phyloP scores from a whole-genome alignment of 129 eudicot species.

The Heracleum sosnowskyi region DNA sequence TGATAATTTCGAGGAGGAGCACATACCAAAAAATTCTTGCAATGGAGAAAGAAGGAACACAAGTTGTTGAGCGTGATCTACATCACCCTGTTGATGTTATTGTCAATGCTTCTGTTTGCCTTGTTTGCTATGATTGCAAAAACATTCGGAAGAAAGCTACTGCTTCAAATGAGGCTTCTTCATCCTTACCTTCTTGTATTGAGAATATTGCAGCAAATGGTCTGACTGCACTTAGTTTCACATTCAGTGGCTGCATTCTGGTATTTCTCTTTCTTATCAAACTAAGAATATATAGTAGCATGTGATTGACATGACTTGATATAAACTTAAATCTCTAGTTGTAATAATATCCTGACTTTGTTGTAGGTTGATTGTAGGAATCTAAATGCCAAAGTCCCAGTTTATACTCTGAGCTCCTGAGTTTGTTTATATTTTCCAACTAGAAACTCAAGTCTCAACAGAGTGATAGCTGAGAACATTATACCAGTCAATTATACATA shows the following conservation, averaged over 20 bases:
- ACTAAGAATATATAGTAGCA: neutral
- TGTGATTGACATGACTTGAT: neutral
- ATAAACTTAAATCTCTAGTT: neutral
- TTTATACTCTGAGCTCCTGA: neutral
- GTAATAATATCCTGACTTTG: neutral
- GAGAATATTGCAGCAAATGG: constrained; percentile 84
- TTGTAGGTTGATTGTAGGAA: neutral
- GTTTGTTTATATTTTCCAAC: neutral
- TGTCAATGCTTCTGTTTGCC: constrained; percentile 62
- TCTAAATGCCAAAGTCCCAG: neutral
- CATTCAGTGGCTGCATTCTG: constrained; percentile 81
- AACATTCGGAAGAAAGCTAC: constrained; percentile 71
- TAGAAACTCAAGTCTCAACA: neutral
- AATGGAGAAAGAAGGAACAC: constrained; percentile 77
- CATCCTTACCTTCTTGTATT: constrained; percentile 59
- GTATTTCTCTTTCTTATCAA: constrained; percentile 34
- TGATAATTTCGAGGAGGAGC: constrained; percentile 86
- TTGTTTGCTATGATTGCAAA: constrained; percentile 69
- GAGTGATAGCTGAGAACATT: neutral
- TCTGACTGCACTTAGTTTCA: constrained; percentile 79
- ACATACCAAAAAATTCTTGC: constrained; percentile 79
- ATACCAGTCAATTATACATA: neutral
- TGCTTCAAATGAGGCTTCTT: constrained; percentile 54
- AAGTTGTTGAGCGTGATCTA: constrained; percentile 77
- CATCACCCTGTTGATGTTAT: constrained; percentile 67